These are phyloP conservation scores for Capsicum pubescens DNA, from an alignment of 257 asterid species.

Conservation along the genomic window DNA sequence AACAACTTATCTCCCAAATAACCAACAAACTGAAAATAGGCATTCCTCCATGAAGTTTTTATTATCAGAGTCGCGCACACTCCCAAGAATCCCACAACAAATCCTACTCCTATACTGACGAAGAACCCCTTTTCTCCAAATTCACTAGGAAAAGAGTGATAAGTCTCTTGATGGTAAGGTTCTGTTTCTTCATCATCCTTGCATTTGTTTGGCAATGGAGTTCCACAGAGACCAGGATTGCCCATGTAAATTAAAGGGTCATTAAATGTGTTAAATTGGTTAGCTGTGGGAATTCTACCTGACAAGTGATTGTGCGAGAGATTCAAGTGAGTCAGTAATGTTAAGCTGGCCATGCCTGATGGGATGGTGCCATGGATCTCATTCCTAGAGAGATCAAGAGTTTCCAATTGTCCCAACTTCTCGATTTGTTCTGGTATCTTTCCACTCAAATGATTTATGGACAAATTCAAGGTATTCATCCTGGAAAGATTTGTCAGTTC, in stretches of 20 bases:
- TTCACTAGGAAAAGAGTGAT: background rate
- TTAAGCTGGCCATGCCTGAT: constrained; percentile 13
- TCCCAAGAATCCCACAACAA: constrained; percentile 21
- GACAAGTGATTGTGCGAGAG: constrained; percentile 19
- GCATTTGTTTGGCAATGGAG: constrained; percentile 17
- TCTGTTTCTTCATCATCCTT: background rate
- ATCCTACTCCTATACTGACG: background rate
- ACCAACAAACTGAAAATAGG: constrained; percentile 1
- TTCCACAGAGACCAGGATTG: constrained; percentile 13
- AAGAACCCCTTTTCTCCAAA: constrained; percentile 2
- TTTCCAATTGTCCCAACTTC: background rate
- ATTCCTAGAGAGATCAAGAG: constrained; percentile 18
- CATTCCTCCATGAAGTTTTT: constrained; percentile 7
- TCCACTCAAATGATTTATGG: constrained; percentile 8
- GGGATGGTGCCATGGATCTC: constrained; percentile 12
- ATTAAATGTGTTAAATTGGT: background rate
- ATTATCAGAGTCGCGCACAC: background rate
- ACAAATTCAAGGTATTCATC: constrained; percentile 19
- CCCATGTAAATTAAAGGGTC: background rate
- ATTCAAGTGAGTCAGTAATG: constrained; percentile 8
- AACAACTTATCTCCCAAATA: background rate
- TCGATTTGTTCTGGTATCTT: background rate
- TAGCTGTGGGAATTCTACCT: constrained; percentile 10
- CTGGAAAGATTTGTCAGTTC: background rate
- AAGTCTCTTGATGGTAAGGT: background rate